A percentile compares a stretch with the other conserved stretches of the same genome.
These are phyloP conservation scores for Brassica cretica DNA, from an alignment of 345 rosid genomes.

Conservation along the genomic window DNA sequence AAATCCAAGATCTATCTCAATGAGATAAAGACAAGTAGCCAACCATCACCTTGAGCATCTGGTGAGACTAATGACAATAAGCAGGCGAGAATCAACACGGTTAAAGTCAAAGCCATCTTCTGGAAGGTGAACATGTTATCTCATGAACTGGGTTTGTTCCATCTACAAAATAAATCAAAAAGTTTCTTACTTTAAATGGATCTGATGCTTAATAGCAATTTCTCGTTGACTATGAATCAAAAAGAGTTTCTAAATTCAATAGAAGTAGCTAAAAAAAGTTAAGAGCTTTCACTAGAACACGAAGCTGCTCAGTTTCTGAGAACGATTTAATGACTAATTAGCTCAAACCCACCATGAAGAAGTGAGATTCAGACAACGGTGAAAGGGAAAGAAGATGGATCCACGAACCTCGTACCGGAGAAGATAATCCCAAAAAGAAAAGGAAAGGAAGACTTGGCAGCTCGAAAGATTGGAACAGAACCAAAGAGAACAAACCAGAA, in stretches of 20 bases:
- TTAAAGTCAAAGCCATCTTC: constrained; percentile 59
- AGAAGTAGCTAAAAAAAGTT: background rate
- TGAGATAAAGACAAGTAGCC: background rate
- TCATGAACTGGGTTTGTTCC: constrained; percentile 24
- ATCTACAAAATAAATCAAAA: constrained; percentile 15
- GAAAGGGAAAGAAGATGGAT: background rate
- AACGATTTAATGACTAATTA: background rate
- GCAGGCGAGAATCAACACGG: constrained; percentile 47
- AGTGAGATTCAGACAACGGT: background rate
- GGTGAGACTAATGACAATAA: constrained; percentile 55
- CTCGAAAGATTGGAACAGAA: constrained; percentile 14
- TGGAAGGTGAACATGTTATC: constrained; percentile 38
- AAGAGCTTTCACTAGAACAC: background rate
- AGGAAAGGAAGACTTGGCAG: background rate
- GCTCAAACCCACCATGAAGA: constrained; percentile 4
- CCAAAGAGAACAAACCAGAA: constrained; percentile 17
- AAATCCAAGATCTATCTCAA: background rate
- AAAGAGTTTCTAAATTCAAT: constrained; percentile 3
- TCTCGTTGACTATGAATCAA: constrained; percentile 3
- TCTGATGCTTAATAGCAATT: constrained; percentile 19
- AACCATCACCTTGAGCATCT: constrained; percentile 70
- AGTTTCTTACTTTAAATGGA: constrained; percentile 17
- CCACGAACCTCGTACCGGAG: constrained; percentile 25
- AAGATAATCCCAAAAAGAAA: constrained; percentile 8
- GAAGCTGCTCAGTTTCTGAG: background rate